Evolutionary conservation across 495 filamentous ascomycete genomes (phyloP).

Genomic region (Tetracladium setigerum): DNA sequence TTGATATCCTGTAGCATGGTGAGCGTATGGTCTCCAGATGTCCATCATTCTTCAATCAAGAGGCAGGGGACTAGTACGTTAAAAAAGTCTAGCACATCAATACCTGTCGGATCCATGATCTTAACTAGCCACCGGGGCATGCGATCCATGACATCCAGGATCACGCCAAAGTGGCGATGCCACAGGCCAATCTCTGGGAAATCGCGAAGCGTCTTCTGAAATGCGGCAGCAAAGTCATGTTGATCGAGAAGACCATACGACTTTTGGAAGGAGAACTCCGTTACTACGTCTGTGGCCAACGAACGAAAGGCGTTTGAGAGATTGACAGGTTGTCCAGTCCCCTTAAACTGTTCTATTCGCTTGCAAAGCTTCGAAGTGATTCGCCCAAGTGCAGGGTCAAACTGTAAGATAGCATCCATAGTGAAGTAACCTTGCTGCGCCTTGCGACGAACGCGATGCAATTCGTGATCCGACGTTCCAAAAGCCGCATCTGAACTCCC

Average conservation of each 20-base stretch:
- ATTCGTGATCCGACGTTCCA: slow-evolving; percentile 20
- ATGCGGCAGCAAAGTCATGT: slow-evolving; percentile 21
- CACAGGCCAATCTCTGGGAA: slow-evolving; percentile 9
- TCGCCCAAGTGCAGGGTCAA: slow-evolving; percentile 21
- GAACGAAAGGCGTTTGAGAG: slow-evolving; percentile 27
- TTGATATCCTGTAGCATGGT: slow-evolving; percentile 6
- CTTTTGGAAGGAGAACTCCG: slow-evolving; percentile 26
- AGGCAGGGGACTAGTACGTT: neutral
- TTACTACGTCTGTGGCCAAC: slow-evolving; percentile 29
- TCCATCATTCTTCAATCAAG: neutral
- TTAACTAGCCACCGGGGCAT: slow-evolving; percentile 9
- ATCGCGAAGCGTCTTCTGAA: neutral
- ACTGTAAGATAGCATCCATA: slow-evolving; percentile 19
- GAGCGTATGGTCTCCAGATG: too few species aligned
- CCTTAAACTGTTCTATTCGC: slow-evolving; percentile 14
- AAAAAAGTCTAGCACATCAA: slow-evolving; percentile 5
- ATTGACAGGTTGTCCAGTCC: slow-evolving; percentile 15
- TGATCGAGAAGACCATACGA: slow-evolving; percentile 26
- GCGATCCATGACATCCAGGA: slow-evolving; percentile 2
- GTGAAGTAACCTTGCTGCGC: slow-evolving; percentile 28
- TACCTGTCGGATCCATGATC: slow-evolving; percentile 1
- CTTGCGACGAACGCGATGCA: slow-evolving; percentile 27
- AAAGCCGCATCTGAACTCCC: slow-evolving; percentile 25
- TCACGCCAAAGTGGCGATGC: slow-evolving; percentile 13
- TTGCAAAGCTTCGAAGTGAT: slow-evolving; percentile 20